phyloP scores from a whole-genome alignment of 768 basidiomycete genomes.

The Lactarius tabidus region DNA sequence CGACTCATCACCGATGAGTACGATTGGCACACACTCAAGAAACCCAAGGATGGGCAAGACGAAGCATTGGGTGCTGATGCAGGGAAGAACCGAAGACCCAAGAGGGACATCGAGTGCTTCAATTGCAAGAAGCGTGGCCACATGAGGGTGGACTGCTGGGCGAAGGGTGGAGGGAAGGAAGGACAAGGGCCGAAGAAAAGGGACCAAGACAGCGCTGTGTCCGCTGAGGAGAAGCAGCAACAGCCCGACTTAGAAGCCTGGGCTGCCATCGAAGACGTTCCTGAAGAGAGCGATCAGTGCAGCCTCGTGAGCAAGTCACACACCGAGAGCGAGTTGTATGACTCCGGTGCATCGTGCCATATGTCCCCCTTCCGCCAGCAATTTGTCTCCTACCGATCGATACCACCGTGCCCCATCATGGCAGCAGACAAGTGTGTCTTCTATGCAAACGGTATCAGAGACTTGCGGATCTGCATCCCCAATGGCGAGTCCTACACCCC shows the following conservation, averaged over 20 bases:
- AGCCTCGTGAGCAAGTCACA: not conserved
- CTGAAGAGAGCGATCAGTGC: not conserved
- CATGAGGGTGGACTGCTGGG: slow-evolving; percentile 31
- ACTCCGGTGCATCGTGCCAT: not conserved
- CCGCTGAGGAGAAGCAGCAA: too few relatives aligned
- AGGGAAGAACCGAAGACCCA: not conserved
- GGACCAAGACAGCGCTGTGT: too few relatives aligned
- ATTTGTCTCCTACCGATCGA: not conserved
- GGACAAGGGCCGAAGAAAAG: slow-evolving; percentile 33
- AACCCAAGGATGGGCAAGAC: not conserved
- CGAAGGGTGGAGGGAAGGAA: slow-evolving; percentile 36
- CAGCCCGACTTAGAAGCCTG: not conserved
- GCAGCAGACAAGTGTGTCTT: not conserved
- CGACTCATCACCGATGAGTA: slow-evolving; percentile 28
- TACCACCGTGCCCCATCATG: not conserved
- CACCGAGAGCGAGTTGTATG: not conserved
- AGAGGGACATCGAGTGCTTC: slow-evolving; percentile 23
- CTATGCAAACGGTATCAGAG: not conserved
- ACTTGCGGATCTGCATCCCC: not conserved
- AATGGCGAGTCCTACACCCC: not conserved
- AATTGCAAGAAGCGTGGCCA: slow-evolving; percentile 35
- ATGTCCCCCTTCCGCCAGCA: not conserved
- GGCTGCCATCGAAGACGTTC: not conserved
- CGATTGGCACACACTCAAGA: slow-evolving; percentile 18
- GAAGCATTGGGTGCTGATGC: slow-evolving; percentile 2